Evolutionary conservation across 2,329 filamentous ascomycete species (phyloP).

Genomic region (Penicillium verrucosum): DNA sequence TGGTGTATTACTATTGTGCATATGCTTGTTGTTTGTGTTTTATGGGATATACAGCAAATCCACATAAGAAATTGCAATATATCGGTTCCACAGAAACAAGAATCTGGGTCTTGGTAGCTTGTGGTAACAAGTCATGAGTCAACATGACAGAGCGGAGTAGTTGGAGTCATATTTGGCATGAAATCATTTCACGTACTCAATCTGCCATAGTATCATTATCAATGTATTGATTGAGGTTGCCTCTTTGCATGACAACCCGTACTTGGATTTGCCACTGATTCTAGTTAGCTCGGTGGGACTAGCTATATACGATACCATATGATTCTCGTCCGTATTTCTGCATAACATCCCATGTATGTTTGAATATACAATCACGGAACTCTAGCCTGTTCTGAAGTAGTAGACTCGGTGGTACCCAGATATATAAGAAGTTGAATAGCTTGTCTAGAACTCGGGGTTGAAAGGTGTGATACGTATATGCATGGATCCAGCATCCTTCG

Average conservation of each 20-base stretch:
- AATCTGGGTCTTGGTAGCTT: too few relatives aligned
- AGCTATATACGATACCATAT: background rate
- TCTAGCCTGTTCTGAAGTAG: background rate
- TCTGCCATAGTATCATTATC: background rate
- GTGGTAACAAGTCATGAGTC: background rate
- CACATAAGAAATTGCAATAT: constrained; percentile 15
- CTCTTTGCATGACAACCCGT: background rate
- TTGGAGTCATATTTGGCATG: background rate
- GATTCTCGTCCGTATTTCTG: background rate
- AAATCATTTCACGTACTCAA: background rate
- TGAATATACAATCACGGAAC: background rate
- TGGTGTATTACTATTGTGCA: constrained; percentile 39
- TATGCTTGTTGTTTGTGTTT: constrained; percentile 22
- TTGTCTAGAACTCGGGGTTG: too few relatives aligned
- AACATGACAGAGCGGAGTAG: background rate
- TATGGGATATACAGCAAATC: constrained; percentile 20
- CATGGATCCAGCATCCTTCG: too few relatives aligned
- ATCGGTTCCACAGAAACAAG: background rate
- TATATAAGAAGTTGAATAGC: background rate
- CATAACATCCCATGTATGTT: background rate
- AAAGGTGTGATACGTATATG: too few relatives aligned
- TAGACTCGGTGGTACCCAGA: background rate
- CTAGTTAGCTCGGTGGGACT: background rate
- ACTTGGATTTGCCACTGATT: background rate
- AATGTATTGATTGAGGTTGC: background rate